Percentiles rank a stretch among this genome's conserved stretches.
Conservation (phyloP, 345 rosid genomes). For the Bretschneidera sinensis region DNA sequence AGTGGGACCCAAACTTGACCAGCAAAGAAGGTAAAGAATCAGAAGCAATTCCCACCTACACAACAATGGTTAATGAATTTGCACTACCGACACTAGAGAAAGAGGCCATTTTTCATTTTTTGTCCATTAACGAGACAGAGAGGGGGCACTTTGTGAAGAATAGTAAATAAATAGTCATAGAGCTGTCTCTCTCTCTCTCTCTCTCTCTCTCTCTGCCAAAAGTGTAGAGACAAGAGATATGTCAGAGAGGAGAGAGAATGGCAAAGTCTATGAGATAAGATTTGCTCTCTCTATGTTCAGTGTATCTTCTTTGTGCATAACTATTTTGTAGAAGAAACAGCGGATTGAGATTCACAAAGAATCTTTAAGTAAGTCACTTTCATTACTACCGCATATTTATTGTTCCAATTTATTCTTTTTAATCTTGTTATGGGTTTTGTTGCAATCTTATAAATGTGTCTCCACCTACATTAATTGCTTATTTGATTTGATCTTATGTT, state of each 20-base stretch:
- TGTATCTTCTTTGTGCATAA: constrained; percentile 16
- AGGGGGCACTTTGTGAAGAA: no score
- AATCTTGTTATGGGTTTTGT: not conserved
- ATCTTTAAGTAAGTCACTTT: constrained; percentile 21
- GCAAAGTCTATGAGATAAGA: not conserved
- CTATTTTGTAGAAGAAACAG: constrained; percentile 7
- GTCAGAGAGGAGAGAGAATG: constrained; percentile 12
- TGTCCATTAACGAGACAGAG: not conserved
- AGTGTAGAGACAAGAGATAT: not conserved
- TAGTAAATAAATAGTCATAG: no score
- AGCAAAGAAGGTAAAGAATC: not conserved
- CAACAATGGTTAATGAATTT: not conserved
- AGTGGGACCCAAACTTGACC: not conserved
- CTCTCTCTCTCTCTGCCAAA: not conserved
- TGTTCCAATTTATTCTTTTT: not conserved
- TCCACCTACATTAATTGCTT: not conserved
- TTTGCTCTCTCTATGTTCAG: no score
- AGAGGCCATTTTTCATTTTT: no score
- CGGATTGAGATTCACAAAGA: not conserved
- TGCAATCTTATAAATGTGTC: not conserved
- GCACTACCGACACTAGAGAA: not conserved
- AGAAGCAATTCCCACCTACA: not conserved
- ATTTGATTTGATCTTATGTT: not conserved
- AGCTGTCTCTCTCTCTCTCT: constrained; percentile 9
- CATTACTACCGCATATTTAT: not conserved